These are phyloP conservation scores for Spatholobus suberectus DNA, from an alignment of 306 rosid species.

Conservation along the genomic window DNA sequence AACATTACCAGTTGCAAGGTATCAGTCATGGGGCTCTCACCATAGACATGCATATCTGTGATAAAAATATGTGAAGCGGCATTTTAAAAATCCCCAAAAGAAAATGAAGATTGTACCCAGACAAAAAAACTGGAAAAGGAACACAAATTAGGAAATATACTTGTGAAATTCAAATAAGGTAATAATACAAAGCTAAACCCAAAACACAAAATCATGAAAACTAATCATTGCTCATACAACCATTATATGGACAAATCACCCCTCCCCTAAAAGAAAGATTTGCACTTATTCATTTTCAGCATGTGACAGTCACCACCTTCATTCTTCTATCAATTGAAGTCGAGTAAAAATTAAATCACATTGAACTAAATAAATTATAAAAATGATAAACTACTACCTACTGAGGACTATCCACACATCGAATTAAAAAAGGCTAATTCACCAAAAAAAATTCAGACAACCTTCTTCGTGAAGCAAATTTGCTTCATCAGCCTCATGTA, in stretches of 20 bases:
- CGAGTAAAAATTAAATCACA: conserved; percentile 3
- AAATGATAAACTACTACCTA: conserved; percentile 7
- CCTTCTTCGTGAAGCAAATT: conserved; percentile 93
- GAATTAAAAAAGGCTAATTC: neutral
- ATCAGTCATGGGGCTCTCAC: conserved; percentile 66
- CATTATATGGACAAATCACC: neutral
- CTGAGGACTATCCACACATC: neutral
- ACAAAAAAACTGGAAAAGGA: neutral
- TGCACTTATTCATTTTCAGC: conserved; percentile 9
- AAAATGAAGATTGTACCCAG: neutral
- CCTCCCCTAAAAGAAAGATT: neutral
- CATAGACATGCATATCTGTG: conserved; percentile 60
- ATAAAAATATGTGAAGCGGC: conserved; percentile 29
- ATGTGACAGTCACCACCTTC: conserved; percentile 1
- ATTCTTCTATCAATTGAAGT: neutral
- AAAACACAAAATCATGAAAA: conserved; percentile 1
- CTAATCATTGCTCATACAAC: neutral
- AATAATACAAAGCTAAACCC: neutral
- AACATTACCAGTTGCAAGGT: conserved; percentile 83
- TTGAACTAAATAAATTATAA: conserved; percentile 15
- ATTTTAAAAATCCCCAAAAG: conserved; percentile 30
- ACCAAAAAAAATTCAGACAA: conserved; percentile 24
- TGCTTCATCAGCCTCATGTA: conserved; percentile 84
- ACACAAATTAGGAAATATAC: conserved; percentile 2
- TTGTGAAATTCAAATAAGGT: neutral